Conservation (phyloP, 164 flowering plant species). For the Tetracentron sinense region DNA sequence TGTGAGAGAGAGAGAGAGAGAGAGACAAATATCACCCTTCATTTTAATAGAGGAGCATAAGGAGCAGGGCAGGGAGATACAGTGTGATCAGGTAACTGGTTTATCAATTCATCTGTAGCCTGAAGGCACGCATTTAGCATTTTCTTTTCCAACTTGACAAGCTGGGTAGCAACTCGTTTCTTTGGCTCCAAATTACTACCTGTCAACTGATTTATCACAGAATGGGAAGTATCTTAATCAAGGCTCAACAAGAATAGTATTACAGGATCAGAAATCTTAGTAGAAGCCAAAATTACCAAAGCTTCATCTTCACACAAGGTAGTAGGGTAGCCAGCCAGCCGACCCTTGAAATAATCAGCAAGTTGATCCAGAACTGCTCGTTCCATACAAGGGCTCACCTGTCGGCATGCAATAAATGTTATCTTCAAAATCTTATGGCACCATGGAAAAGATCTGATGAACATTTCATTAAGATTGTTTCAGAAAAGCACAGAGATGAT, state of each 20-base stretch:
- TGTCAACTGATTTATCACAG: conserved; percentile 53
- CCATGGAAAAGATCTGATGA: neutral
- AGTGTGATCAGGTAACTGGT: conserved; percentile 72
- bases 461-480: too few species aligned
- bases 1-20: conserved; percentile 3
- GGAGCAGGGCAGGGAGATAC: conserved; percentile 97
- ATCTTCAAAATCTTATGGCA: neutral
- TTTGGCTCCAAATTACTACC: conserved; percentile 57
- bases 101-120: conserved; percentile 58
- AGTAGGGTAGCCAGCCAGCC: conserved; percentile 84
- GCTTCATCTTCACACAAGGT: conserved; percentile 67
- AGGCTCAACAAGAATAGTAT: conserved; percentile 4
- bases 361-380: conserved; percentile 92
- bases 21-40: conserved; percentile 20
- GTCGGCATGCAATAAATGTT: conserved; percentile 4
- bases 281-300: conserved; percentile 41
- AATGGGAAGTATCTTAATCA: conserved; percentile 5
- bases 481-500: neutral
- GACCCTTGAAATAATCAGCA: conserved; percentile 54
- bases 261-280: neutral
- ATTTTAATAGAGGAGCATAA: conserved; percentile 76
- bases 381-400: conserved; percentile 96
- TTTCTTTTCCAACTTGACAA: conserved; percentile 85
- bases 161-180: conserved; percentile 88
- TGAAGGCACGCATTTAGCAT: conserved; percentile 71